phyloP scores from a whole-genome alignment of 78 protist genomes.

The Dictyostelium discoideum region DNA sequence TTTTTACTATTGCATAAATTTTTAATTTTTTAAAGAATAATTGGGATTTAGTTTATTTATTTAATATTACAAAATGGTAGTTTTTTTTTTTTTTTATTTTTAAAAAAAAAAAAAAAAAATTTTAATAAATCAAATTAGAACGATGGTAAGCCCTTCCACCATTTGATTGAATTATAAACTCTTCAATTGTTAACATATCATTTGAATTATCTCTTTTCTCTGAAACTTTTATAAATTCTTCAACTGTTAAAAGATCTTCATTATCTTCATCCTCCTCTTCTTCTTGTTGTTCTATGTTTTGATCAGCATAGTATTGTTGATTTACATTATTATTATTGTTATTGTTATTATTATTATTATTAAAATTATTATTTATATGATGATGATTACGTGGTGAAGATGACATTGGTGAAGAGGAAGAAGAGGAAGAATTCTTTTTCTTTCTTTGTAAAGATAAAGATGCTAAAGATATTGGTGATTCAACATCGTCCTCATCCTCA shows the following conservation, averaged over 20 bases:
- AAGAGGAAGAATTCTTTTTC: not conserved
- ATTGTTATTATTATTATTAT: not conserved
- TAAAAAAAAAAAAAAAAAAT: not conserved
- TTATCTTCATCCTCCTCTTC: conserved; percentile 10
- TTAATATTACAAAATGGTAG: not conserved
- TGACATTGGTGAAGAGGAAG: not conserved
- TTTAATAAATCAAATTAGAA: not conserved
- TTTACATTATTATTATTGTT: not conserved
- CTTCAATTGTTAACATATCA: conserved; percentile 55
- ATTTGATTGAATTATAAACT: conserved; percentile 63
- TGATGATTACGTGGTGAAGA: not conserved
- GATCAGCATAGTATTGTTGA: not conserved
- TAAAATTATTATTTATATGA: not conserved
- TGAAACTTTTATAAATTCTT: conserved; percentile 57
- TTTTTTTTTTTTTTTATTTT: not conserved
- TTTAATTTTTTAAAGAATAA: not conserved
- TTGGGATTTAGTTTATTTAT: not conserved
- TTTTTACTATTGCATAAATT: no score
- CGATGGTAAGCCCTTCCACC: conserved; percentile 23
- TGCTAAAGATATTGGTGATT: not conserved
- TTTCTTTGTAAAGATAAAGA: not conserved
- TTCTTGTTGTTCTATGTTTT: not conserved
- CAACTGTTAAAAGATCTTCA: conserved; percentile 57
- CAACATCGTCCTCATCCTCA: not conserved
- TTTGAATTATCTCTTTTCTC: conserved; percentile 67